Percentiles rank a stretch among this genome's conserved stretches.
phyloP scores from a whole-genome alignment of 495 filamentous ascomycete genomes.

The Penicillium robsamsonii region DNA sequence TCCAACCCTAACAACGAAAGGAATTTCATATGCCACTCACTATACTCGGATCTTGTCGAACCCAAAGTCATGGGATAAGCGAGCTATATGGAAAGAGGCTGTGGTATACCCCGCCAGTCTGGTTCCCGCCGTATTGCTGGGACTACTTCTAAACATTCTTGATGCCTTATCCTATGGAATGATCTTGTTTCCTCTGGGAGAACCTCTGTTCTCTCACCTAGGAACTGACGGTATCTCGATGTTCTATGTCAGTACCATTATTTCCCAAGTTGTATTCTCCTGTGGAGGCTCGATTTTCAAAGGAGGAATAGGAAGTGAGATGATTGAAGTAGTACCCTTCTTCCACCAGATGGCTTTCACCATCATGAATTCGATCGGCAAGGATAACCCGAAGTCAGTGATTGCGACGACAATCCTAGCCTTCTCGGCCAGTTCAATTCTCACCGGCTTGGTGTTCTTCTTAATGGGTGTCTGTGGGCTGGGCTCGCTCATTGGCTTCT shows the following conservation, averaged over 20 bases:
- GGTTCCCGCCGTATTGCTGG: constrained; percentile 83
- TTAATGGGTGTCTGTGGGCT: constrained; percentile 80
- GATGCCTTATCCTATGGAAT: constrained; percentile 96
- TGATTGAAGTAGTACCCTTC: constrained; percentile 98
- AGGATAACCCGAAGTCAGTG: constrained; percentile 77
- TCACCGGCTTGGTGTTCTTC: constrained; percentile 90
- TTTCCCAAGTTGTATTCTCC: constrained; percentile 92
- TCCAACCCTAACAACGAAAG: constrained; percentile 17
- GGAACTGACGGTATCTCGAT: constrained; percentile 95
- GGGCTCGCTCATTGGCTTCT: constrained; percentile 91
- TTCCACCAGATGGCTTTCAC: constrained; percentile 96
- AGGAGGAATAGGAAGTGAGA: constrained; percentile 92
- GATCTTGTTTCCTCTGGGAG: constrained; percentile 91
- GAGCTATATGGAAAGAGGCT: constrained; percentile 59
- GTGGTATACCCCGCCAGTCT: constrained; percentile 65
- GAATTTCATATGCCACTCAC: constrained; percentile 26
- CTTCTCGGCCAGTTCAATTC: constrained; percentile 84
- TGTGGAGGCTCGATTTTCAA: constrained; percentile 80
- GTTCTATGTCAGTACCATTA: constrained; percentile 96
- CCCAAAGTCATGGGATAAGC: constrained; percentile 72
- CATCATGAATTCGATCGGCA: constrained; percentile 74
- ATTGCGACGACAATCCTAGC: constrained; percentile 89
- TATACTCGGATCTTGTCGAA: constrained; percentile 36
- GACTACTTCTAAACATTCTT: constrained; percentile 84
- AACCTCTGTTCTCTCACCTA: constrained; percentile 75